Evolutionary conservation across 352 stramenopile species (phyloP), one percentile per base, ranked within the genome.

Genomic region (Nothophytophthora sp.): DNA sequence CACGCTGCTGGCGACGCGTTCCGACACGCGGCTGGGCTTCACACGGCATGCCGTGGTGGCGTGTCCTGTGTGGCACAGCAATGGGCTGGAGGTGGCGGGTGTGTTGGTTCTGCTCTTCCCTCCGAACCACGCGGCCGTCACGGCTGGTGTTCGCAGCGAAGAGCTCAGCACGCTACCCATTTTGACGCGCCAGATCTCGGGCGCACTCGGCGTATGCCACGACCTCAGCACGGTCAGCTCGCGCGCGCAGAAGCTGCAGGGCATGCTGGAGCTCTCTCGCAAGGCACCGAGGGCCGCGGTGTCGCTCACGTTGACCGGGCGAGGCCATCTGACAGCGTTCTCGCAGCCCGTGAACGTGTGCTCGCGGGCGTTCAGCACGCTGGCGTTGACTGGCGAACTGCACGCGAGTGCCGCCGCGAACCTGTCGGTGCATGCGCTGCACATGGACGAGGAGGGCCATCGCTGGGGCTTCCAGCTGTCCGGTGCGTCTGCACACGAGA

Each of bases 41-140:
- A 73, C 60, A 39, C 66, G 73, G n/a, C 70, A 87, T 39, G 54
- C 81, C 1, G 73, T 90, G 8, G 73, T 88, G 0, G 78, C 81
- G 9, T 89, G 77, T 35, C 81, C 81, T 0, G 78, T 92, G 19
- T 92, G 78, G 76, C 76, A 86, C 43, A 73, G 66, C 19, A 71
- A 70, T 50, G 66, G 67, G 0, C 64, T 84, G 13, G 81, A 90
- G 33, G 62, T 92, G 34, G 67, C 88, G n/a, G 81, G 81, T 9
- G 49, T 90, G 1, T 47, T 92, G 13, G 74, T 92, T 29, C 45
- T 92, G 8, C 47, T 90, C 20, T 88, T 88, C 51, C 69, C 73
- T 27, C 46, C 48, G 13, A 55, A 66, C 15, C 37, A 57, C 10
- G 38, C 61, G 8, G 58, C 59, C 3, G 53, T 73, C 7, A 49